A percentile compares a stretch with the other conserved stretches of the same genome.
phyloP scores from a whole-genome alignment of 805 yeast species.

The Ogataea trehaloabstinens region DNA sequence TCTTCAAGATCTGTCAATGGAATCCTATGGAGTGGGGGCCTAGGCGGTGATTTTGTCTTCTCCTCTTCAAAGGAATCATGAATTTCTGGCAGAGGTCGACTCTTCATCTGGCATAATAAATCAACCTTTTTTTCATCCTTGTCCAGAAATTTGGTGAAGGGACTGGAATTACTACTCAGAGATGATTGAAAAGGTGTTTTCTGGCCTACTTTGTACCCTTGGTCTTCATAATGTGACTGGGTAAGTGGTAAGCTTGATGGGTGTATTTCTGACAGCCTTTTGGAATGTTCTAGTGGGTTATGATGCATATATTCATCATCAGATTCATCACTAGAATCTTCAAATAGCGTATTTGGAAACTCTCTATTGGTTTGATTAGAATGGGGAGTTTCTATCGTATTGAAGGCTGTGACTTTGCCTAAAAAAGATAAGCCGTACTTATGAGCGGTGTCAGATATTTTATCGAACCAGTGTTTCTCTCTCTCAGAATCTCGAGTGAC shows the following conservation, averaged over 20 bases:
- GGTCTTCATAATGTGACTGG: not conserved
- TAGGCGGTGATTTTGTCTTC: conserved; percentile 19
- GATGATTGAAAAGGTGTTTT: not conserved
- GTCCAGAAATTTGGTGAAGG: not conserved
- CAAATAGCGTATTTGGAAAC: conserved; percentile 22
- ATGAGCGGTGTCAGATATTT: not conserved
- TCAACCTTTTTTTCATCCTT: not conserved
- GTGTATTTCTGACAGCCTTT: not conserved
- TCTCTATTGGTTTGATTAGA: conserved; percentile 3
- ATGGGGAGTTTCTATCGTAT: not conserved
- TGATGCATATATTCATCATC: conserved; percentile 6
- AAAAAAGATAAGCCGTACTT: not conserved
- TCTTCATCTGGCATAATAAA: not conserved
- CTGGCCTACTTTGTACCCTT: not conserved
- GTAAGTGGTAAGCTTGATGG: too few relatives aligned
- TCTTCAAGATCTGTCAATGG: conserved; percentile 21
- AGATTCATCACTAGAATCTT: conserved; percentile 28
- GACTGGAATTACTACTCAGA: not conserved
- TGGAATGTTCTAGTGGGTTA: not conserved
- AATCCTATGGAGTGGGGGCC: conserved; percentile 26
- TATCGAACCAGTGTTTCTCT: conserved; percentile 1
- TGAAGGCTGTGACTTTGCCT: conserved; percentile 1
- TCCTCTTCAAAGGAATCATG: not conserved
- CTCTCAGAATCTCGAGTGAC: not conserved
- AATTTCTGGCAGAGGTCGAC: conserved; percentile 17